phyloP scores from a whole-genome alignment of 805 yeast species.

The Wickerhamomyces mucosus region DNA sequence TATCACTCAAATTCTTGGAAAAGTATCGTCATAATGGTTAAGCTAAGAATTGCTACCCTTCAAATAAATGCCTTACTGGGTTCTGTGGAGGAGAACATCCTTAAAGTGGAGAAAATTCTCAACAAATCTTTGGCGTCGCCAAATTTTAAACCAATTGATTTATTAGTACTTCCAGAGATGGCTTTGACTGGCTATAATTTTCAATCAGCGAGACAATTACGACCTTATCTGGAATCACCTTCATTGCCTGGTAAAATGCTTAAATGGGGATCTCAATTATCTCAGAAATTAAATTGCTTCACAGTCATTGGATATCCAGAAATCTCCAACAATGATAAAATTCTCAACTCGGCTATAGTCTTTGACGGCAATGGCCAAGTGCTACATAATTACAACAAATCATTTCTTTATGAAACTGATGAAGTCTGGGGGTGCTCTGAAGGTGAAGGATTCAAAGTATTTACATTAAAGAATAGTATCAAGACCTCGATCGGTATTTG shows the following conservation, averaged over 20 bases:
- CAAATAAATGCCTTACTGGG: constrained; percentile 65
- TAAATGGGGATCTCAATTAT: constrained; percentile 46
- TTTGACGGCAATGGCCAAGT: constrained; percentile 49
- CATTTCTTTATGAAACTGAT: constrained; percentile 71
- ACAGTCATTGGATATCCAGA: constrained; percentile 85
- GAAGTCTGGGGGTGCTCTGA: constrained; percentile 72
- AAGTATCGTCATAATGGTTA: too few species aligned
- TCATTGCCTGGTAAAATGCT: constrained; percentile 37
- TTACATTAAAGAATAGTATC: constrained; percentile 26
- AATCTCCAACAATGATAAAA: constrained; percentile 13
- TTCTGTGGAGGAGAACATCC: constrained; percentile 41
- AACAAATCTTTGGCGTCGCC: constrained; percentile 12
- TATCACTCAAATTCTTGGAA: too few species aligned
- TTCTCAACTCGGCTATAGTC: constrained; percentile 67
- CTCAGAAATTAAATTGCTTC: constrained; percentile 44
- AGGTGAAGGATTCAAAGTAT: constrained; percentile 46
- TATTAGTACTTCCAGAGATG: constrained; percentile 76
- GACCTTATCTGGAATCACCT: constrained; percentile 45
- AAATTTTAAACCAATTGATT: constrained; percentile 34
- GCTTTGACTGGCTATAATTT: constrained; percentile 83
- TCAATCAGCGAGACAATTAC: constrained; percentile 31
- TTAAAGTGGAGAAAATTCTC: constrained; percentile 30
- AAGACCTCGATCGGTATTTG: constrained; percentile 72
- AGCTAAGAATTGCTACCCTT: constrained; percentile 49
- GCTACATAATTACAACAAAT: constrained; percentile 62